Base-by-base conservation (phyloP, 768 basidiomycete species). In the Naganishia friedmannii region DNA sequence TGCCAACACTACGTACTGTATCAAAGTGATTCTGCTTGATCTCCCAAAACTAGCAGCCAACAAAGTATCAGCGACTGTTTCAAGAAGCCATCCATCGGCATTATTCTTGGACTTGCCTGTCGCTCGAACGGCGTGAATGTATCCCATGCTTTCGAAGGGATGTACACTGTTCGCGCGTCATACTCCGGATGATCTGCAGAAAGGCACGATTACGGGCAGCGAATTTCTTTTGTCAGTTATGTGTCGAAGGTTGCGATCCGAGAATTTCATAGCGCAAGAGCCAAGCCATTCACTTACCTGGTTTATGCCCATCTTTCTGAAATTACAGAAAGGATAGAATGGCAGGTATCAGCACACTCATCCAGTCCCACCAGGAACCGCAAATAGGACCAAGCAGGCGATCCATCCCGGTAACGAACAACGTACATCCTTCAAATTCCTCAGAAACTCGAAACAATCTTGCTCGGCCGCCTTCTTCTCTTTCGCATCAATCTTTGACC, bases 1-100 rank as follows among this genome's bases (percentile, higher is more conserved):
- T 75, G 90, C 90, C 13, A n/a, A 26, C 4, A 51, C 39, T 7
- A 63, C 60, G 17, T 63, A 63, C 60, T 21, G 96, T 99, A 81
- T 99, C 96, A 78, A 88, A 97, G 78, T 98, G 93, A 76, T 93
- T 89, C 81, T 95, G 92, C 79, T 97, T 99, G 84, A 99, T 99
- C 85, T 92, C 81, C 84, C 85, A 84, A 74, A 91, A 91, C 86
- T 92, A 76, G 39, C 42, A 9, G 17, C 3, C 10, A 23, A 45
- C 10, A 28, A 2, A 45, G 15, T 34, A 3, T 58, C 32, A 28
- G 66, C 42, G 13, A 23, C 28, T 42, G 31, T 12, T n/a, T n/a
- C 6, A 19, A 42, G 8, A 31, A 1, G 69, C 32, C 4, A 10
- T 19, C 46, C 13, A 9, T 39, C 12, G n/a, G 13, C 12, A 0